A percentile compares a stretch with the other conserved stretches of the same genome.
Conservation (phyloP, 2,329 filamentous ascomycete species). For the Metarhizium album region DNA sequence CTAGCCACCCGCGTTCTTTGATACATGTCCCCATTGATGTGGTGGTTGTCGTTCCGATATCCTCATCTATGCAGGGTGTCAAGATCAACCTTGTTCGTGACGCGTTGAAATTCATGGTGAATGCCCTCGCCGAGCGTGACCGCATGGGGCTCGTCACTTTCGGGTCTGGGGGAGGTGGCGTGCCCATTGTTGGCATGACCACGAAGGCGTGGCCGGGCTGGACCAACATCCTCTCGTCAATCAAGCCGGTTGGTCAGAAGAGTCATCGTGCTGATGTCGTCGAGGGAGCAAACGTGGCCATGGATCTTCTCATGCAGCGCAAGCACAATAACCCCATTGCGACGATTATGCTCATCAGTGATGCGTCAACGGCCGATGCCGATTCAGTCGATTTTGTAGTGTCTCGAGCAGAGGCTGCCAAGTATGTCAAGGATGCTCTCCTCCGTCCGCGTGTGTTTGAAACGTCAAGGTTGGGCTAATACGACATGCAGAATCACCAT, state of each 20-base stretch:
- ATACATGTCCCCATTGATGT: slow-evolving; percentile 89
- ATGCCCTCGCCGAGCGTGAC: slow-evolving; percentile 81
- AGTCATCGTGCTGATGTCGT: slow-evolving; percentile 93
- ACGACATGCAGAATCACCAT: slow-evolving; percentile 67
- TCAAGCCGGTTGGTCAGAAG: slow-evolving; percentile 91
- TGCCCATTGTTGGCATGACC: slow-evolving; percentile 96
- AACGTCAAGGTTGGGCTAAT: not conserved
- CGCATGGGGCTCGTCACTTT: slow-evolving; percentile 97
- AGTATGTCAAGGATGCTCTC: slow-evolving; percentile 47
- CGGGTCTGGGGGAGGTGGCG: slow-evolving; percentile 84
- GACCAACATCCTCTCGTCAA: slow-evolving; percentile 74
- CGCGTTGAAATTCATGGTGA: slow-evolving; percentile 82
- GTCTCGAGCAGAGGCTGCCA: slow-evolving; percentile 90
- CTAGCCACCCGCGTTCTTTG: slow-evolving; percentile 30
- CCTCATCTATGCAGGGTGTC: slow-evolving; percentile 97
- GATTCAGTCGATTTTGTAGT: slow-evolving; percentile 98
- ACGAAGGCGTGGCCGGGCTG: slow-evolving; percentile 90
- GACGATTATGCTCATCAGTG: slow-evolving; percentile 92
- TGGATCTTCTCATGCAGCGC: slow-evolving; percentile 97
- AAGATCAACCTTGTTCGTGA: slow-evolving; percentile 94
- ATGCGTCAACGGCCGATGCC: slow-evolving; percentile 85
- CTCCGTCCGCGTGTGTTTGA: not conserved
- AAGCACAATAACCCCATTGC: slow-evolving; percentile 93
- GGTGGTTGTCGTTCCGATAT: slow-evolving; percentile 92
- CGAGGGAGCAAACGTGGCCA: slow-evolving; percentile 93